phyloP scores from a whole-genome alignment of 169 alveolate species.

The Eimeria sp. region DNA sequence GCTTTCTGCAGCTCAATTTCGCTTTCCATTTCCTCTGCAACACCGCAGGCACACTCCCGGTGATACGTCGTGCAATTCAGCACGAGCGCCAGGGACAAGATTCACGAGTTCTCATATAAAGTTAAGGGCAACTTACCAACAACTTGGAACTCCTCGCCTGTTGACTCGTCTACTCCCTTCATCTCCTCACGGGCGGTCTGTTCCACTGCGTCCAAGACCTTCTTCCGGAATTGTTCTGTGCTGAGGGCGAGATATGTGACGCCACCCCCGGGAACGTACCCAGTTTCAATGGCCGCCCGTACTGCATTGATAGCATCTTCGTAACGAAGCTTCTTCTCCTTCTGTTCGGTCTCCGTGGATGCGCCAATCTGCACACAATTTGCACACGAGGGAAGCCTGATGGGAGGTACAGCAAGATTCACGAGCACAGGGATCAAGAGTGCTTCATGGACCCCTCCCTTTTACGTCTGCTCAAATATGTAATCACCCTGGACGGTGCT shows the following conservation, averaged over 20 bases:
- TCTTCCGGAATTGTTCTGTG: constrained; percentile 87
- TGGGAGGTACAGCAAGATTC: not conserved
- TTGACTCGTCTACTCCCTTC: constrained; percentile 74
- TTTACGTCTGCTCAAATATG: not conserved
- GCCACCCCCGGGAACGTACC: constrained; percentile 96
- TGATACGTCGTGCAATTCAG: constrained; percentile 13
- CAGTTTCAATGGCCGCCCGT: constrained; percentile 94
- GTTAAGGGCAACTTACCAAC: constrained; percentile 55
- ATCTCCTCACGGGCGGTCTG: constrained; percentile 86
- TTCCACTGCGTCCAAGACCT: constrained; percentile 88
- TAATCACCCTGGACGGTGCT: constrained; percentile 5
- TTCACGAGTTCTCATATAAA: not conserved
- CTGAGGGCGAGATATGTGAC: constrained; percentile 92
- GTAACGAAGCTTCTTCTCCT: constrained; percentile 91
- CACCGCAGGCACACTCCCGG: not conserved
- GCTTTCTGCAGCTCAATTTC: constrained; percentile 93
- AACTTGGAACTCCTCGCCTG: constrained; percentile 64
- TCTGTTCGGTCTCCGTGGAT: constrained; percentile 93
- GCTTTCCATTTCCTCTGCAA: constrained; percentile 91
- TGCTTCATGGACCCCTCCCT: not conserved
- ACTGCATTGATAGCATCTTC: constrained; percentile 95
- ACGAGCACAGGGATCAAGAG: not conserved
- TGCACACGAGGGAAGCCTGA: not conserved
- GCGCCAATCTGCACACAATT: constrained; percentile 89
- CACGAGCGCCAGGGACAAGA: not conserved